Evolutionary conservation across 495 filamentous ascomycete genomes (phyloP), one percentile per base, ranked within the genome.

Genomic region (Annulohypoxylon stygium): DNA sequence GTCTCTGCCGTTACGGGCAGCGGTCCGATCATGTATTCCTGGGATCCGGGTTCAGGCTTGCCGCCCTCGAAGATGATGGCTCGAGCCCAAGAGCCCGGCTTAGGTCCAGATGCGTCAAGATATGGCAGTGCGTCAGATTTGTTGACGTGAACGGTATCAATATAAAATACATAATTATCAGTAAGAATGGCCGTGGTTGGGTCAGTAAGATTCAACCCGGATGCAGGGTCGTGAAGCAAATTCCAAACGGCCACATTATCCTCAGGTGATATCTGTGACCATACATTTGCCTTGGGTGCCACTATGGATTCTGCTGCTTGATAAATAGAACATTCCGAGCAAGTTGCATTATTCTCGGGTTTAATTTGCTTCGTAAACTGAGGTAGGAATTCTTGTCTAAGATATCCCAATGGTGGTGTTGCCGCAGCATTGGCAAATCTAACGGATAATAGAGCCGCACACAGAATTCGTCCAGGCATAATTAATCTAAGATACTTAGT

Each of bases 111-210:
- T 37, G 81, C 80, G 61, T 87, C 80, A 8, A 89, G 71, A 72
- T 85, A 90, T 0, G 78, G 64, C 7, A 87, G 71, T 20, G 80
- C 81, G 67, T 82, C 82, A 1, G 86, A 83, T 73, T 89, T 90
- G 75, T 89, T 89, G 16, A 86, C 83, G 23, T 76, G 75, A 16
- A 89, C 76, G 2, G 84, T 79, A 59, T 90, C 87, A n/a, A 87
- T 81, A 30, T 73, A 78, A 63, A 65, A 79, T n/a, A 81, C 71
- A 23, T 80, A 80, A 60, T 81, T 81, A 57, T 80, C 79, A 4
- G 75, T 81, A 1, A 75, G 50, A 3, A 48, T 61, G 7, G 78
- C 71, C n/a, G 62, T 71, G 14, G 62, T 57, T 0, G 77, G 71
- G 9, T 72, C 34, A 0, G 79, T 81, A 25, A 81, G 70, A 55